phyloP scores from a whole-genome alignment of 306 rosid genomes.

The Rubus idaeus region DNA sequence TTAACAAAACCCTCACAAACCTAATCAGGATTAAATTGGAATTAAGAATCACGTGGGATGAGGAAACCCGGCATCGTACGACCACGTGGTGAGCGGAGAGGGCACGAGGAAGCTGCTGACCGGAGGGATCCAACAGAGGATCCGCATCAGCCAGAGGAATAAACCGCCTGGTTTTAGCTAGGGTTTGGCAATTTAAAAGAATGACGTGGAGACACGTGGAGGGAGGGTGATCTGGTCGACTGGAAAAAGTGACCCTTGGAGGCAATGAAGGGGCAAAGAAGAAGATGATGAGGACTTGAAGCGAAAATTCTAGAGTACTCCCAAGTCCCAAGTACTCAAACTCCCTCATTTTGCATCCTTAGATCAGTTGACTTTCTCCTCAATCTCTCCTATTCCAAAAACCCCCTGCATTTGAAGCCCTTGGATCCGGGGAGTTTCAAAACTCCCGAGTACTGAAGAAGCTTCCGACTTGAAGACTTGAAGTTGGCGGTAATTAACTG shows the following conservation, averaged over 20 bases:
- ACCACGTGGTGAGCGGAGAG: constrained; percentile 15
- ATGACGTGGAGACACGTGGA: constrained; percentile 34
- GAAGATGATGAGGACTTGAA: constrained; percentile 13
- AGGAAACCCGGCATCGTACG: constrained; percentile 37
- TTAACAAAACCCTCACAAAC: not conserved
- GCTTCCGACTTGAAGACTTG: too few species aligned
- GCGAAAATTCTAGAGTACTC: too few species aligned
- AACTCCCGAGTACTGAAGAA: too few species aligned
- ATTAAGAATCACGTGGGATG: constrained; percentile 26
- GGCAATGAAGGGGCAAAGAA: constrained; percentile 38
- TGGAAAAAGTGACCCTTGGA: constrained; percentile 52
- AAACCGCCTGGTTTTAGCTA: constrained; percentile 6
- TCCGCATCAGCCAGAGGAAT: constrained; percentile 24
- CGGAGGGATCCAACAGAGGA: not conserved
- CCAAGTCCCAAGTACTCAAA: too few species aligned
- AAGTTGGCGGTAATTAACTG: constrained; percentile 10
- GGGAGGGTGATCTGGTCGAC: not conserved
- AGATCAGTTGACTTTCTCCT: too few species aligned
- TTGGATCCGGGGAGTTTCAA: too few species aligned
- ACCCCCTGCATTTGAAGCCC: too few species aligned
- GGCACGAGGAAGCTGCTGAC: constrained; percentile 3
- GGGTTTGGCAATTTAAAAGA: not conserved
- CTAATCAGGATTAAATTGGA: not conserved
- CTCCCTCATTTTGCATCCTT: too few species aligned
- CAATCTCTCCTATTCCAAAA: too few species aligned